Percentiles rank a stretch among this genome's conserved stretches.
Conservation (phyloP, 768 basidiomycete species). For the Trametopsis cervina region DNA sequence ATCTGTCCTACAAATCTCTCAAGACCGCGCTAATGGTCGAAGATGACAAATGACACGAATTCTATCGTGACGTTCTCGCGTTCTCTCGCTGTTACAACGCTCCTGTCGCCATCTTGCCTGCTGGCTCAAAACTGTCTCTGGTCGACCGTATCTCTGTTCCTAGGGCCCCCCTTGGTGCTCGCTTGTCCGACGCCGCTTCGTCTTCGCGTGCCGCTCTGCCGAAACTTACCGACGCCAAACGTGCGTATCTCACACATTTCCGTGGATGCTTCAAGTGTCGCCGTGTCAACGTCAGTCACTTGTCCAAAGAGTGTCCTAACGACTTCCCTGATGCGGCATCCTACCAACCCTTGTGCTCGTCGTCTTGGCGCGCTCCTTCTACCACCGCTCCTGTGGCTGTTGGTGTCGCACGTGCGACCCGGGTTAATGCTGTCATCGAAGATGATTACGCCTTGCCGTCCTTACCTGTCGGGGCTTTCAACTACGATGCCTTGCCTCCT, state of each 20-base stretch:
- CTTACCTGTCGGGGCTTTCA: neutral
- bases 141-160: too few relatives aligned
- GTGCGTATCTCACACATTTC: neutral
- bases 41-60: too few relatives aligned
- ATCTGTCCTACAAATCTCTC: too few relatives aligned
- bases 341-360: neutral
- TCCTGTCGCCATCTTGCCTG: too few relatives aligned
- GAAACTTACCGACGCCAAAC: neutral
- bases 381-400: neutral
- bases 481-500: neutral
- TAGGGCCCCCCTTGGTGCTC: too few relatives aligned
- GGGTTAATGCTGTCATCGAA: neutral
- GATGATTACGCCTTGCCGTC: neutral
- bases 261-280: constrained; percentile 1
- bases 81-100: too few relatives aligned
- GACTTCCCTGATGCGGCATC: neutral
- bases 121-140: too few relatives aligned
- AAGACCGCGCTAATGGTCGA: too few relatives aligned
- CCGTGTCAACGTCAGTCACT: neutral
- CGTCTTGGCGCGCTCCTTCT: neutral
- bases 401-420: neutral
- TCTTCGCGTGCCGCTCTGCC: too few relatives aligned
- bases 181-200: too few relatives aligned
- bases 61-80: too few relatives aligned
- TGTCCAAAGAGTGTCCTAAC: neutral